Conservation (phyloP, 2,329 filamentous ascomycete genomes). For the Colletotrichum cordylinicola region DNA sequence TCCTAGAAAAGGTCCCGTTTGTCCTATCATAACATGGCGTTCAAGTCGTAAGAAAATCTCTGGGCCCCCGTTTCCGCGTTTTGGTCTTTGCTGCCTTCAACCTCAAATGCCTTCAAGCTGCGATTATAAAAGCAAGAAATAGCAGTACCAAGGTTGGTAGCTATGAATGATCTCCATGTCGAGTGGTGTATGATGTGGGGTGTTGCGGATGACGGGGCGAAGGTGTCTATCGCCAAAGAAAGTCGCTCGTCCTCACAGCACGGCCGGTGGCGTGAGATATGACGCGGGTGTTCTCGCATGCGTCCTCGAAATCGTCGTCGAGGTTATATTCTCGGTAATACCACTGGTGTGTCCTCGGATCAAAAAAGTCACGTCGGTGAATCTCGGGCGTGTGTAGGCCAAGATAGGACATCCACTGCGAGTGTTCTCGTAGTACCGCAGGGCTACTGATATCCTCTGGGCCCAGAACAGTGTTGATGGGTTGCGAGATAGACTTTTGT, state of each 20-base stretch:
- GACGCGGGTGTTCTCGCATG: conserved; percentile 8
- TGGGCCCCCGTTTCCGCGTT: background rate
- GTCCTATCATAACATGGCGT: background rate
- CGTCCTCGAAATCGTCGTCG: conserved; percentile 17
- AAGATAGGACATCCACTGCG: conserved; percentile 20
- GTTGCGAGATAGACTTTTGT: conserved; percentile 15
- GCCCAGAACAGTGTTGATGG: conserved; percentile 10
- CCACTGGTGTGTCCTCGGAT: conserved; percentile 5
- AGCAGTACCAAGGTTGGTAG: background rate
- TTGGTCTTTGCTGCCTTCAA: background rate
- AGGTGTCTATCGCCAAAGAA: conserved; percentile 5
- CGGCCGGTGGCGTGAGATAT: conserved; percentile 7
- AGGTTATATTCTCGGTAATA: conserved; percentile 18
- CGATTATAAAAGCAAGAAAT: background rate
- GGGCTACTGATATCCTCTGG: conserved; percentile 17
- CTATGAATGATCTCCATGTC: background rate
- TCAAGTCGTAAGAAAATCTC: background rate
- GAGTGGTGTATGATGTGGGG: background rate
- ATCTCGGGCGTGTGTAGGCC: conserved; percentile 2
- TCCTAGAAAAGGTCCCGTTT: background rate
- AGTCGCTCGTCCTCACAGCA: conserved; percentile 5
- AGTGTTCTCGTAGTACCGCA: conserved; percentile 15
- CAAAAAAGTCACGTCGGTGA: conserved; percentile 13
- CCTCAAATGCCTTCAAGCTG: background rate
- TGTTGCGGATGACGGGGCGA: background rate